Base-by-base conservation (phyloP, 768 basidiomycete genomes). In the Termitomyces sp. region DNA sequence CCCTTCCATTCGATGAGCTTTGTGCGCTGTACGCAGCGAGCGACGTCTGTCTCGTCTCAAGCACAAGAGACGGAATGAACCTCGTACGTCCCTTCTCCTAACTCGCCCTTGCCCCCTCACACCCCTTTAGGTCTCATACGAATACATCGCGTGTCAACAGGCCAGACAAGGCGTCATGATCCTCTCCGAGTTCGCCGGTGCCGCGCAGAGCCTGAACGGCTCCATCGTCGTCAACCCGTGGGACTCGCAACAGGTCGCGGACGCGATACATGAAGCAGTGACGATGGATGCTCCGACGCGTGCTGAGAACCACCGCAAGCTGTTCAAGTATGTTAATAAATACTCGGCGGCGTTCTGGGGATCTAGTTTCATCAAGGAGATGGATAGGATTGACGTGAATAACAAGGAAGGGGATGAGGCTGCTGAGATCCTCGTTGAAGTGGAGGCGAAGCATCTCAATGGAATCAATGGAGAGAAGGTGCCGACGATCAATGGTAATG, bases 1-100 rank as follows among this genome's bases (percentile, higher is more conserved):
- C 85, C 60, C 76, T 98, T 51, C 73, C 85, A 0, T 95, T 98
- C 66, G 92, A 97, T 67, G 97, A 99, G 67, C 81, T 99, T 8
- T 95, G 93, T 56, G 97, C 97, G n/a, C 80, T 99, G 53, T 99
- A 98, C 67, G 93, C 96, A 21, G 81, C 98, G 64, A 92, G 90
- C 66, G 97, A 98, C 65, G 96, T 95, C 35, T 98, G 96, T 68
- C 75, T 99, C 52, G 93, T 99, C 57, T 92, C 92, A 21, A 89
- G 86, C 68, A 99, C 97, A 21, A 77, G 97, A 50, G 97, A 99
- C 66, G 97, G 97, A 49, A 99, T 99, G 97, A 99, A 99, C 72
- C 76, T 99, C 65, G 96, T 96, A 63, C 65, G 90, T 77, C 11
- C n/a, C 35, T 38, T 59, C 54, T 45, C 40, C 47, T 22, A 12